These are phyloP conservation scores for Penicillium canariense DNA, from an alignment of 495 filamentous ascomycete species.

Conservation along the genomic window DNA sequence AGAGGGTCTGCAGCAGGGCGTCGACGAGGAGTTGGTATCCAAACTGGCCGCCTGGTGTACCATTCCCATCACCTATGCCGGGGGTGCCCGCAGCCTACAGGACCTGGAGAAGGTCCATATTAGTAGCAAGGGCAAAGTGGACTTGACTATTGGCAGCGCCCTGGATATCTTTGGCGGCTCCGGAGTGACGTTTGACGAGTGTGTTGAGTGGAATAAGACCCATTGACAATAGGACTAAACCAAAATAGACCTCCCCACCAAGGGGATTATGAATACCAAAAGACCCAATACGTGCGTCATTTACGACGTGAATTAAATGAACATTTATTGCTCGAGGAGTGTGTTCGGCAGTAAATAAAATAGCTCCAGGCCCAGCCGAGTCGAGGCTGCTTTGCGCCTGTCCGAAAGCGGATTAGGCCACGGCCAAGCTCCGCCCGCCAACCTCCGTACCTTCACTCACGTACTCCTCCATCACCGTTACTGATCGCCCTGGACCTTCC, in stretches of 20 bases:
- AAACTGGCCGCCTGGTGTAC: constrained; percentile 78
- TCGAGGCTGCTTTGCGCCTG: constrained; percentile 6
- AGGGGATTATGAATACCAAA: not conserved
- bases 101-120: constrained; percentile 78
- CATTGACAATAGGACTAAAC: constrained; percentile 20
- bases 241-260: constrained; percentile 1
- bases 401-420: constrained; percentile 38
- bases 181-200: constrained; percentile 81
- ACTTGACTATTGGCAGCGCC: constrained; percentile 94
- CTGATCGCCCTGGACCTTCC: constrained; percentile 11
- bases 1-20: constrained; percentile 85
- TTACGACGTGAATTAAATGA: not conserved
- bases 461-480: constrained; percentile 4
- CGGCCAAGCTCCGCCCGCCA: constrained; percentile 31
- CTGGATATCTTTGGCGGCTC: constrained; percentile 92
- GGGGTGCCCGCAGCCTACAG: constrained; percentile 75
- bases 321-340: too few species aligned
- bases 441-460: constrained; percentile 26
- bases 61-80: constrained; percentile 94
- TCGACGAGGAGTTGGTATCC: constrained; percentile 80
- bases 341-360: too few species aligned
- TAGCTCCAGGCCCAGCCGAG: not conserved
- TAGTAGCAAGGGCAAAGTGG: constrained; percentile 76
- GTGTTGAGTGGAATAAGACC: constrained; percentile 76
- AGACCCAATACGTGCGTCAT: too few species aligned